Evolutionary conservation across 2,329 filamentous ascomycete species (phyloP).

Genomic region (Beauveria pseudobassiana): DNA sequence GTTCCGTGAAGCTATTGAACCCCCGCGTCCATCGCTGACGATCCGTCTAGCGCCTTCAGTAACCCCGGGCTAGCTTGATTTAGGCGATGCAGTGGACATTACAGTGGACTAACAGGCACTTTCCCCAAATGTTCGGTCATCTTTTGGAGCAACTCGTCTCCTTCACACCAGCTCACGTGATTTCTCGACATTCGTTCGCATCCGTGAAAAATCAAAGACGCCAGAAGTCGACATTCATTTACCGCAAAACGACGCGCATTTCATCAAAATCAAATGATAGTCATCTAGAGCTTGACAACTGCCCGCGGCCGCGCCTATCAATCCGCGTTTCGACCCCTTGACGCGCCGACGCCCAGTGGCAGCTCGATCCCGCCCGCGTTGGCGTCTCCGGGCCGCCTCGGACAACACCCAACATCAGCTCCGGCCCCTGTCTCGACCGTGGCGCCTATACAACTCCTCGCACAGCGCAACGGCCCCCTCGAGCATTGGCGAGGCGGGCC

Average conservation of each 20-base stretch:
- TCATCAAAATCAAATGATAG: not conserved
- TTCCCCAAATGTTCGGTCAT: not conserved
- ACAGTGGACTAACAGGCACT: not conserved
- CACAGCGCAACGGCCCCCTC: constrained; percentile 47
- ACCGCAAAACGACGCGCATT: constrained; percentile 1
- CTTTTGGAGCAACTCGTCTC: not conserved
- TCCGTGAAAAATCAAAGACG: constrained; percentile 1
- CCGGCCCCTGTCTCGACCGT: constrained; percentile 26
- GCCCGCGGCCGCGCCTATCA: not conserved
- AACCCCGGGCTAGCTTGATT: not conserved
- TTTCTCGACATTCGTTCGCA: not conserved
- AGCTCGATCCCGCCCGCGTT: not conserved
- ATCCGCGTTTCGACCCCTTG: not conserved
- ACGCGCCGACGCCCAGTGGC: not conserved
- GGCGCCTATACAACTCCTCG: constrained; percentile 48
- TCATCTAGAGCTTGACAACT: not conserved
- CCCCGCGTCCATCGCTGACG: not conserved
- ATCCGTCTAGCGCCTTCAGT: not conserved
- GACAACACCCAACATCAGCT: not conserved
- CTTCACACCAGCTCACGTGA: constrained; percentile 1
- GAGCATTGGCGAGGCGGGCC: constrained; percentile 47
- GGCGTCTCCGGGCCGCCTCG: not conserved
- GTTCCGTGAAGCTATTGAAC: not conserved
- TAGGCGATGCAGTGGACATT: not conserved
- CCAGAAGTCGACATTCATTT: not conserved